Evolutionary conservation across 192 early-diverging fungal genomes (phyloP).

Genomic region (Gigaspora rosea): DNA sequence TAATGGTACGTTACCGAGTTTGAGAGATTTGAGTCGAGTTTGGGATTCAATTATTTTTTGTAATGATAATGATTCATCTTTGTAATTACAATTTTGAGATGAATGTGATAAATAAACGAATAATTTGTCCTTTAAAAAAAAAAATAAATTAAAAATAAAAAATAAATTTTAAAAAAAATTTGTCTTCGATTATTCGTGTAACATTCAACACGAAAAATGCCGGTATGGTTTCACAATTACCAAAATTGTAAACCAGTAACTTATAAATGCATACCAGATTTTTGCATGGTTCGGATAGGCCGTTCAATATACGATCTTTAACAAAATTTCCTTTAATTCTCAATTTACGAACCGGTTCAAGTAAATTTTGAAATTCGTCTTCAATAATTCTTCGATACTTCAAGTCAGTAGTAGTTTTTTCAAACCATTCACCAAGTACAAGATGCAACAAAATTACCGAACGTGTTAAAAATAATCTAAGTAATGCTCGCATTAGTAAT

Average conservation of each 20-base stretch:
- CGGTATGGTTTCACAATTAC: not conserved
- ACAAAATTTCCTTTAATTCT: conserved; percentile 12
- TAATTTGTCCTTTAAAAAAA: not conserved
- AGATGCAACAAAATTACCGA: conserved; percentile 13
- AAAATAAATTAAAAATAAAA: not conserved
- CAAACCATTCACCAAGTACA: conserved; percentile 7
- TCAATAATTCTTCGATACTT: conserved; percentile 11
- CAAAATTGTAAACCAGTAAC: not conserved
- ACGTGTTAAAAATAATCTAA: not conserved
- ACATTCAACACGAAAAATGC: not conserved
- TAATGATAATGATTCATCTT: not conserved
- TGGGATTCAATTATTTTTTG: not conserved
- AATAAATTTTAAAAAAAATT: not conserved
- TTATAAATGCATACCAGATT: not conserved
- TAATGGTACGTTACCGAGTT: not conserved
- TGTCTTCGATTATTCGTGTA: not conserved
- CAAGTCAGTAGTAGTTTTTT: not conserved
- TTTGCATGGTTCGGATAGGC: not conserved
- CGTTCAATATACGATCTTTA: conserved; percentile 3
- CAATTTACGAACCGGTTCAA: conserved; percentile 3
- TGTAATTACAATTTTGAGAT: conserved; percentile 11
- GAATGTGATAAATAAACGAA: conserved; percentile 2
- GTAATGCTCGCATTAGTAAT: conserved; percentile 5
- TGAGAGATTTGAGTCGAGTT: conserved; percentile 1
- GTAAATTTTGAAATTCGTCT: conserved; percentile 15